Percentiles rank a stretch among this genome's conserved stretches.
Evolutionary conservation across 140 eudicot species (phyloP).

Genomic region (Flaveria floridana): DNA sequence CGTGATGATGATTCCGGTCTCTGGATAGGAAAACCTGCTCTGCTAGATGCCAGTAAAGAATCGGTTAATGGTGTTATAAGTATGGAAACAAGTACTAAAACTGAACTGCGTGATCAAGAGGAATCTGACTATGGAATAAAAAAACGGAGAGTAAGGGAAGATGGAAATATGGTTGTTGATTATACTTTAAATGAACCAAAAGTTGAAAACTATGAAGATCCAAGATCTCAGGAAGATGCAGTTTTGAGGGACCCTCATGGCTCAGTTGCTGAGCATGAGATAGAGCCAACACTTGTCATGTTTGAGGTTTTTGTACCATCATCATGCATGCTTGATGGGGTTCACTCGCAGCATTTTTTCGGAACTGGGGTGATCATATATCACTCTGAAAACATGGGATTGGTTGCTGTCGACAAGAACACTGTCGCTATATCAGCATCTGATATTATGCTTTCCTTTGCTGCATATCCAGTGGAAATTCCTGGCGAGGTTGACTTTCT

Average conservation of each 20-base stretch:
- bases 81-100: conserved; percentile 54
- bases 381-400: conserved; percentile 84
- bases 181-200: conserved; percentile 40
- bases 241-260: conserved; percentile 52
- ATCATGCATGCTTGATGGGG: conserved; percentile 94
- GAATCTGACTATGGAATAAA: conserved; percentile 58
- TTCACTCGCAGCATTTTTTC: conserved; percentile 89
- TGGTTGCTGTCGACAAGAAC: conserved; percentile 84
- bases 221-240: conserved; percentile 44
- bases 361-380: conserved; percentile 86
- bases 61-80: conserved; percentile 43
- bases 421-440: conserved; percentile 91
- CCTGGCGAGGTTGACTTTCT: conserved; percentile 69
- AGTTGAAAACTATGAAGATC: conserved; percentile 46
- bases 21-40: conserved; percentile 61
- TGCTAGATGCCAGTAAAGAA: conserved; percentile 45
- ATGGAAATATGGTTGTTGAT: conserved; percentile 48
- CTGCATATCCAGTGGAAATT: conserved; percentile 91
- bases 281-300: conserved; percentile 94
- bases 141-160: conserved; percentile 62
- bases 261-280: conserved; percentile 73
- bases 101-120: conserved; percentile 40
- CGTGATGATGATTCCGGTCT: conserved; percentile 78
- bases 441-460: conserved; percentile 91
- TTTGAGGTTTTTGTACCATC: conserved; percentile 96